Base-by-base conservation (phyloP, 1,284 basidiomycete species). In the Salmacisia buchloeana region DNA sequence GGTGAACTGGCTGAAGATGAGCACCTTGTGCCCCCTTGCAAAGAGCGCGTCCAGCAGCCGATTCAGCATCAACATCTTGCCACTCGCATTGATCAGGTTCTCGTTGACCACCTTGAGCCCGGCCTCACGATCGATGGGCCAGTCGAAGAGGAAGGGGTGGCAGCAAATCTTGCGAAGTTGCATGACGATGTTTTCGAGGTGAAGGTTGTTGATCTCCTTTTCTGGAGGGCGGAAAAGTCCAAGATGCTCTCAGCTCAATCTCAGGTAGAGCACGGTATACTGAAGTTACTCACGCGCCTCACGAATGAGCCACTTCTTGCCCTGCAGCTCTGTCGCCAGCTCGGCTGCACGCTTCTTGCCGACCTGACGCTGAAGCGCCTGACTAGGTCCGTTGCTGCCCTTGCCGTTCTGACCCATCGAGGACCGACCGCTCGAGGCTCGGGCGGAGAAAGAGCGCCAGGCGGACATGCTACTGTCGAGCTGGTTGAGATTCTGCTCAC, bases 61-160 rank as follows among this genome's bases (percentile, higher is more conserved):
- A 70, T 97, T 91, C 0, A 97, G 85, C 23, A 97, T 83, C 83
- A 97, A 88, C 93, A 98, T 96, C 84, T 98, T 98, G 21, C 94
- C 94, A 65, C 90, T 93, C 0, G 87, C 87, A 58, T 88, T 87
- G 52, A 94, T 86, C 18, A 97, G 83, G 68, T 91, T 86, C 25
- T 90, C 86, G 62, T 73, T 75, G 38, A 72, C 65, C 9, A 72
- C 66, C 2, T 65, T 59, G n/a, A 60, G 46, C 12, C 83, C 83
- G 0, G 89, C 88, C 1, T 82, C 74, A 2, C 84, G 83, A 75
- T 93, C 87, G 35, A 85, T 79, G 0, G 91, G 91, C 88, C 93
- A 94, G 72, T 93, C 88, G 78, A 97, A 93, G 21, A 96, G 82
- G 82, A 90, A 92, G 0, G 94, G 94, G 79, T 98, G 94, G 25